phyloP scores from a whole-genome alignment of 2,329 filamentous ascomycete species.

The Sphaceloma murrayae region DNA sequence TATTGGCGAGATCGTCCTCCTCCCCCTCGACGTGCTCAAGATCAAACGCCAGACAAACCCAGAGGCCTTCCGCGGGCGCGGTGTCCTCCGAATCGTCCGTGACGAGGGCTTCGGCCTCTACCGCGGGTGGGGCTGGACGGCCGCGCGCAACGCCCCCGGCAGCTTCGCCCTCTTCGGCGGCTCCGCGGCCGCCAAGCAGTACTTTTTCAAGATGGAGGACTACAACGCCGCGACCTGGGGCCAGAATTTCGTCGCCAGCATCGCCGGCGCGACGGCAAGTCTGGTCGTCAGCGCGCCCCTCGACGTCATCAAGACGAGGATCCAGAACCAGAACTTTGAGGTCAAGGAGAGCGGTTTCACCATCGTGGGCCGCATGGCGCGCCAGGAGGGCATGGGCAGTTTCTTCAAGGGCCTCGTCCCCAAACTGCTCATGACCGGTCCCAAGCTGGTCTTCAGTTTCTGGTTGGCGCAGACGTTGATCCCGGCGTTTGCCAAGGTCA shows the following conservation, averaged over 20 bases:
- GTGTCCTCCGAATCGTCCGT: slow-evolving; percentile 75
- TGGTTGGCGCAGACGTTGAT: slow-evolving; percentile 98
- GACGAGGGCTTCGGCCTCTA: slow-evolving; percentile 96
- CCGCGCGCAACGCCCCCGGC: slow-evolving; percentile 89
- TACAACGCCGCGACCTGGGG: slow-evolving; percentile 93
- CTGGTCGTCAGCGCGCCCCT: slow-evolving; percentile 90
- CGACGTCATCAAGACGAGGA: slow-evolving; percentile 96
- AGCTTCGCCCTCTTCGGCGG: slow-evolving; percentile 98
- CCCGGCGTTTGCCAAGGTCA: slow-evolving; percentile 70
- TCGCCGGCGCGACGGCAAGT: slow-evolving; percentile 90
- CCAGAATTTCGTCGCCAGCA: slow-evolving; percentile 96
- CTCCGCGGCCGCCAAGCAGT: slow-evolving; percentile 95
- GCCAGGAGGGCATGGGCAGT: slow-evolving; percentile 70
- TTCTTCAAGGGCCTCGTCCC: slow-evolving; percentile 98
- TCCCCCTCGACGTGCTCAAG: slow-evolving; percentile 94
- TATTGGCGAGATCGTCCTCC: slow-evolving; percentile 90
- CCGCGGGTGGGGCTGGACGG: slow-evolving; percentile 94
- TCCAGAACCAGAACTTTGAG: slow-evolving; percentile 98
- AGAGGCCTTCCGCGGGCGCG: slow-evolving; percentile 90
- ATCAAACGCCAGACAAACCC: slow-evolving; percentile 99
- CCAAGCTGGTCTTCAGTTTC: slow-evolving; percentile 98
- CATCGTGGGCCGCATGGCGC: slow-evolving; percentile 87
- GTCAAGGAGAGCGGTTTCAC: slow-evolving; percentile 90
- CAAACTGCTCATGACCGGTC: slow-evolving; percentile 98
- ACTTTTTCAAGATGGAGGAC: slow-evolving; percentile 77